Base-by-base conservation (phyloP, 257 asterid genomes). In the Gynochthodes officinalis region DNA sequence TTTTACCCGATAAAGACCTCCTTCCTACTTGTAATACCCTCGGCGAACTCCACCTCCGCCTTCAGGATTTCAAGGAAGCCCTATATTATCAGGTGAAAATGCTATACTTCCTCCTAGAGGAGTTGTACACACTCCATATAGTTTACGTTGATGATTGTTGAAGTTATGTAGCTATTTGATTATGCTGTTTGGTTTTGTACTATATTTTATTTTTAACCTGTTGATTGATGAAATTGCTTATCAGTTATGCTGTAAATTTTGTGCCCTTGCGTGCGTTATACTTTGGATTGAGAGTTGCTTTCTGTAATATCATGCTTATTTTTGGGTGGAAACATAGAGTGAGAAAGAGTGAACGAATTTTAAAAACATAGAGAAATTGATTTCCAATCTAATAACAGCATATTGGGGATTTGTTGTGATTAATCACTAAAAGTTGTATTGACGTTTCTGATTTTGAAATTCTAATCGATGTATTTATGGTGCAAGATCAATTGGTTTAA, bases 11-110 rank as follows among this genome's bases (percentile, higher is more conserved):
- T 58, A 87, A 88, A 76, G 96, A 94, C 59, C 81, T 87, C 43
- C 91, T 91, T 49, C 92, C 99, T 71, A 87, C 99, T 35, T 94
- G 99, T 78, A 97, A 94, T 85, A 89, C 97, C 32, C 90, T 94
- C 27, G 99, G 99, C 13, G 99, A 94, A 84, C 76, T 94, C 69
- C 74, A 87, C 82, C 85, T 94, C 65, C 99, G 97, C 37, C 93
- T 94, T 39, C 77, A 80, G 21, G 61, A 78, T 9, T 87, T 77
- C 79, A 74, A 82, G 48, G 76, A 86, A 0, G 99, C 98, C 80
- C 90, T 90, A 37, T 67, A 27, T 21, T 90, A 74, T 81, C 99
- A 94, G 96, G 97, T 91, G 59, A 18, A 8, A 2, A 35, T 54
- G 32, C 19, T 50, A 25, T 50, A 19, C 25, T 6, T 50, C 14